A percentile compares a stretch with the other conserved stretches of the same genome.
Evolutionary conservation across 2,329 filamentous ascomycete genomes (phyloP).

Genomic region (Cadophora sp.): DNA sequence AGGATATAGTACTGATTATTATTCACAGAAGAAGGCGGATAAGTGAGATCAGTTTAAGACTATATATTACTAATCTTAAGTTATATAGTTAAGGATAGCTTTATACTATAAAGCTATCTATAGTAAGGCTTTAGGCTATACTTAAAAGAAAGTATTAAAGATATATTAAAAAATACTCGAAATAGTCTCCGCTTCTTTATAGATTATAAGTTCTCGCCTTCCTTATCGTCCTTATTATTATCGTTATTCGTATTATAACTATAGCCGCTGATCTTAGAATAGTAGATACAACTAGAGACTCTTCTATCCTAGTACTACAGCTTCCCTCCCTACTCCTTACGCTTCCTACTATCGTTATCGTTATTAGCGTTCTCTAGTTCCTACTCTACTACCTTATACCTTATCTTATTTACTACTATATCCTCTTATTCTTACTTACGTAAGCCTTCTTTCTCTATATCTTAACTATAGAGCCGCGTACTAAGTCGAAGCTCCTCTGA

Average conservation of each 20-base stretch:
- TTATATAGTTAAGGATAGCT: conserved; percentile 22
- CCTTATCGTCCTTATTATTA: neutral
- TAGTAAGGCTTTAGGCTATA: conserved; percentile 12
- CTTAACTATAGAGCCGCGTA: conserved; percentile 21
- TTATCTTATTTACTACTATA: conserved; percentile 21
- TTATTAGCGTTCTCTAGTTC: conserved; percentile 15
- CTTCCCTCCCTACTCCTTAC: no score
- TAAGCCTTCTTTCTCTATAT: conserved; percentile 17
- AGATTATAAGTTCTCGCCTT: conserved; percentile 22
- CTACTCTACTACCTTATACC: conserved; percentile 5
- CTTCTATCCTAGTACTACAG: conserved; percentile 17
- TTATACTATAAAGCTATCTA: conserved; percentile 12
- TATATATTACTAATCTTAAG: conserved; percentile 19
- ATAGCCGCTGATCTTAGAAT: conserved; percentile 18
- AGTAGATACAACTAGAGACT: conserved; percentile 13
- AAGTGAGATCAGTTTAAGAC: conserved; percentile 13
- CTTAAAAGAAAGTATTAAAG: conserved; percentile 17
- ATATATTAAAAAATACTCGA: conserved; percentile 9
- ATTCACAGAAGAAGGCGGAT: conserved; percentile 19
- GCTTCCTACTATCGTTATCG: conserved; percentile 18
- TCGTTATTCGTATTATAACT: conserved; percentile 20
- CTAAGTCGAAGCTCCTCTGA: conserved; percentile 21
- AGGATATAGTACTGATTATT: conserved; percentile 18
- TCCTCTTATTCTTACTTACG: conserved; percentile 22
- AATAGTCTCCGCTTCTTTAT: conserved; percentile 24